phyloP scores from a whole-genome alignment of 169 alveolate species.

The Cryptosporidium canis region DNA sequence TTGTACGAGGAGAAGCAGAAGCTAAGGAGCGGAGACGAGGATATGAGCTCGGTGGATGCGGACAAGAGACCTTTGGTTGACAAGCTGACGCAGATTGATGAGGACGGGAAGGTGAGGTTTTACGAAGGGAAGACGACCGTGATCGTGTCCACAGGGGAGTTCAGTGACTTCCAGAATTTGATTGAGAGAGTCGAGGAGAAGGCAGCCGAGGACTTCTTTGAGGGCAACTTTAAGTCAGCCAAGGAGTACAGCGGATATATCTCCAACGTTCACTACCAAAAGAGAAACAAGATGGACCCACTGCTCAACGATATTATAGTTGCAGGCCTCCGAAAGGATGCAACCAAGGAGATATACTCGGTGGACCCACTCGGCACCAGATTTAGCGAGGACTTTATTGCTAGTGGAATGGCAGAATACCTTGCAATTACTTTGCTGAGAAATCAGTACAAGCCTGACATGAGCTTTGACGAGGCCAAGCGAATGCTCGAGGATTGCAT shows the following conservation, averaged over 20 bases:
- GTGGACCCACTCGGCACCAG: constrained; percentile 78
- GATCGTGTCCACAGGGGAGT: constrained; percentile 47
- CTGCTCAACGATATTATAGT: constrained; percentile 73
- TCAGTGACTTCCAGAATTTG: constrained; percentile 47
- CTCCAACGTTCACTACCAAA: constrained; percentile 55
- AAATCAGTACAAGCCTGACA: constrained; percentile 75
- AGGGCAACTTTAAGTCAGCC: constrained; percentile 24
- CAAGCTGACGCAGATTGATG: constrained; percentile 7
- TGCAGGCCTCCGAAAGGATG: constrained; percentile 77
- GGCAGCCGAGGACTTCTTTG: constrained; percentile 31
- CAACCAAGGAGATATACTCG: constrained; percentile 75
- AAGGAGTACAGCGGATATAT: constrained; percentile 40
- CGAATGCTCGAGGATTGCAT: constrained; percentile 75
- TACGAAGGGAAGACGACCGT: constrained; percentile 17
- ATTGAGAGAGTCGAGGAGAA: constrained; percentile 61
- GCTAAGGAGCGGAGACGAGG: constrained; percentile 5
- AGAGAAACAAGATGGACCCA: constrained; percentile 77
- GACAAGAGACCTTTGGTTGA: constrained; percentile 25
- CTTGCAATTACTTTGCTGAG: constrained; percentile 77
- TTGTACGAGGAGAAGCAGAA: constrained; percentile 2
- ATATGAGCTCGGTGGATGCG: not conserved
- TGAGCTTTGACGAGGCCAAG: constrained; percentile 79
- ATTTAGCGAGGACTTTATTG: constrained; percentile 75
- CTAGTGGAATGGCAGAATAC: constrained; percentile 77
- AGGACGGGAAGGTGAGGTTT: constrained; percentile 37